A percentile compares a stretch with the other conserved stretches of the same genome.
Evolutionary conservation across 257 asterid species (phyloP).

Genomic region (Capsicum rhomboideum): DNA sequence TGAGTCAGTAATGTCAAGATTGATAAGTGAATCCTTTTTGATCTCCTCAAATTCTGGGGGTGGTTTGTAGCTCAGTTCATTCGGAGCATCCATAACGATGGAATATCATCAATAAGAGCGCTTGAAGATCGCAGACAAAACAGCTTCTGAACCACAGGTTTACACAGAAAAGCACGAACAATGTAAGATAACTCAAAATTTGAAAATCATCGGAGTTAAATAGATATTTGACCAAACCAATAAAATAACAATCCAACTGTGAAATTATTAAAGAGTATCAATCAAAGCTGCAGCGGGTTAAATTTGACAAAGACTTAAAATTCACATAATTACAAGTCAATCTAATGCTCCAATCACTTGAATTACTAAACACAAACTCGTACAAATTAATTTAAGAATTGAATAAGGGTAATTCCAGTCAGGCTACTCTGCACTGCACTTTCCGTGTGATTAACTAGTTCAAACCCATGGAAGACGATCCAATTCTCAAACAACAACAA

Average conservation of each 20-base stretch:
- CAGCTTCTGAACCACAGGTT: not conserved
- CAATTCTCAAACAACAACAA: too few relatives aligned
- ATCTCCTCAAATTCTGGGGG: constrained; percentile 38
- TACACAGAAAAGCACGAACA: not conserved
- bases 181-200: not conserved
- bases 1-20: constrained; percentile 31
- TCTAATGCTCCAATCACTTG: not conserved
- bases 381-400: not conserved
- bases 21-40: constrained; percentile 38
- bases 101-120: not conserved
- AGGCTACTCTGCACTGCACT: too few relatives aligned
- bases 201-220: not conserved
- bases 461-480: too few relatives aligned
- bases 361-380: not conserved
- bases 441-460: too few relatives aligned
- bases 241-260: not conserved
- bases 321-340: not conserved
- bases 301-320: not conserved
- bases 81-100: not conserved
- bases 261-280: not conserved
- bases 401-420: not conserved
- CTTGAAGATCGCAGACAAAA: not conserved
- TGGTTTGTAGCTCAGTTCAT: constrained; percentile 26
- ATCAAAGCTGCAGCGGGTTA: not conserved
- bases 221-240: not conserved